Conservation (phyloP, 2,329 filamentous ascomycete species). For the Phialophora expanda region DNA sequence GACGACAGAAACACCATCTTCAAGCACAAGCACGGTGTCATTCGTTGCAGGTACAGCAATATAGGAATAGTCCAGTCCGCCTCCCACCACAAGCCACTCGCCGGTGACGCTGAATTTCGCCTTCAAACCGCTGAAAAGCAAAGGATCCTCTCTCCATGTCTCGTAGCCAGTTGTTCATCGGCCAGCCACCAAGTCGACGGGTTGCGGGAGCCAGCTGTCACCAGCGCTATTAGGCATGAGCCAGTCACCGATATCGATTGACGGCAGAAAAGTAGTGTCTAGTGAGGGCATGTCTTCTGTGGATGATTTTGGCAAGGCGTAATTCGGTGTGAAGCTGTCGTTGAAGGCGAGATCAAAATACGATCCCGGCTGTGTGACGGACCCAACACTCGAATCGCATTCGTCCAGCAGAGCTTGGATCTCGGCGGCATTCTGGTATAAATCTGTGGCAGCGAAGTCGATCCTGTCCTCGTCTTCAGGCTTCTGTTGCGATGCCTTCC, state of each 20-base stretch:
- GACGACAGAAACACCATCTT: background rate
- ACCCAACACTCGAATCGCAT: background rate
- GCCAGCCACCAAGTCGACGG: background rate
- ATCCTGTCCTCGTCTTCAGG: background rate
- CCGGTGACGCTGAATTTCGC: background rate
- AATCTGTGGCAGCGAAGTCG: background rate
- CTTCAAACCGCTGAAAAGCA: too few species aligned
- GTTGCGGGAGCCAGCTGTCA: background rate
- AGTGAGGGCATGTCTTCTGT: background rate
- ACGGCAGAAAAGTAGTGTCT: background rate
- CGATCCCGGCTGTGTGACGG: background rate
- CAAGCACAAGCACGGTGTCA: background rate
- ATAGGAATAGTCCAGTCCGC: background rate
- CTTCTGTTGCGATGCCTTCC: slow-evolving; percentile 11
- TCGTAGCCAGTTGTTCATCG: too few species aligned
- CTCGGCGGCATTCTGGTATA: slow-evolving; percentile 12
- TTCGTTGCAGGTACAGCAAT: background rate
- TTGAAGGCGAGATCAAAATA: background rate
- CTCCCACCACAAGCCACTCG: background rate
- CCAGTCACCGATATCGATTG: background rate
- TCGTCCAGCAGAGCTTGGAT: slow-evolving; percentile 7
- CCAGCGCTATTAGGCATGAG: background rate
- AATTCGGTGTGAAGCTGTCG: background rate
- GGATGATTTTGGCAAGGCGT: background rate
- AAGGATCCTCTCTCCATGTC: too few species aligned